phyloP scores from a whole-genome alignment of 1,139 yeast species.

The Suhomyces choctaworum region DNA sequence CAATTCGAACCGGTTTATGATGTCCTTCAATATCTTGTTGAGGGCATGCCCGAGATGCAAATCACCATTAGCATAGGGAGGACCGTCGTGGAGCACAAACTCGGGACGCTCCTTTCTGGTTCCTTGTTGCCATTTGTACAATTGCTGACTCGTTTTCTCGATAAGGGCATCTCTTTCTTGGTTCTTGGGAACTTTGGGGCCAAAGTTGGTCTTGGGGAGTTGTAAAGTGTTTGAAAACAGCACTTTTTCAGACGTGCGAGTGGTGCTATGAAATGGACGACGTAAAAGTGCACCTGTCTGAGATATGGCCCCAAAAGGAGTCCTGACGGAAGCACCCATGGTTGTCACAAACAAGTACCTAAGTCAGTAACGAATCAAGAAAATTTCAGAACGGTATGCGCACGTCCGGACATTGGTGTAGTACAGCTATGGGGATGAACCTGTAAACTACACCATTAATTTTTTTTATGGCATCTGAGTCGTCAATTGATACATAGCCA shows the following conservation, averaged over 20 bases:
- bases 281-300: too few species aligned
- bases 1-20: slow-evolving; percentile 71
- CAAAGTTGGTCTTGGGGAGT: slow-evolving; percentile 43
- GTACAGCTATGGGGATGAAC: too few species aligned
- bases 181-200: slow-evolving; percentile 43
- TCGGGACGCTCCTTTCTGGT: slow-evolving; percentile 17
- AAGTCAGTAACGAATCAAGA: not conserved
- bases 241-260: slow-evolving; percentile 3
- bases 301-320: not conserved
- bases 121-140: slow-evolving; percentile 37
- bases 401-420: slow-evolving; percentile 3
- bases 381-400: slow-evolving; percentile 6
- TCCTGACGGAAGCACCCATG: not conserved
- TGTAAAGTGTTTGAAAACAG: slow-evolving; percentile 37
- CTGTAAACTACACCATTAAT: too few species aligned
- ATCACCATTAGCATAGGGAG: slow-evolving; percentile 97
- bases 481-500: slow-evolving; percentile 15
- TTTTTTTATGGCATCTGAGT: slow-evolving; percentile 6
- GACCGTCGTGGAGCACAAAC: slow-evolving; percentile 93
- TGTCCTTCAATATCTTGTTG: slow-evolving; percentile 85
- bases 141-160: slow-evolving; percentile 27
- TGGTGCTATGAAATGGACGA: too few species aligned
- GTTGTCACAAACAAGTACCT: too few species aligned
- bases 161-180: slow-evolving; percentile 28
- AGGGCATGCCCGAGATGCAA: slow-evolving; percentile 92